phyloP scores from a whole-genome alignment of 2,329 filamentous ascomycete species.

The Nemania bipapillata region DNA sequence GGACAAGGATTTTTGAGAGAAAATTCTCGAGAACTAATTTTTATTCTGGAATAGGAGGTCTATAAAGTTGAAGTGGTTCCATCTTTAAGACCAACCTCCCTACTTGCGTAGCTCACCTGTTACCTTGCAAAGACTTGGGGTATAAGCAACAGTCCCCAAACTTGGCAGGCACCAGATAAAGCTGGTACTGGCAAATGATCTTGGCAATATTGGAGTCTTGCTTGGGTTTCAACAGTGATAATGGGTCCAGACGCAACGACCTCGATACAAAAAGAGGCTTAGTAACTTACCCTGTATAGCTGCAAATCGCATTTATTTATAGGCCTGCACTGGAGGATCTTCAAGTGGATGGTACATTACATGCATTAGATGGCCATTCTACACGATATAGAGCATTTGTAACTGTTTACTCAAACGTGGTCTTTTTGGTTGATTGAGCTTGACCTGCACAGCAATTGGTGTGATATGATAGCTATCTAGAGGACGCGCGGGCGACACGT shows the following conservation, averaged over 20 bases:
- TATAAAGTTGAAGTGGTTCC: background rate
- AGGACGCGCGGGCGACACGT: background rate
- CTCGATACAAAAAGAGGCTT: background rate
- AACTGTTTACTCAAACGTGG: background rate
- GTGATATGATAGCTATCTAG: background rate
- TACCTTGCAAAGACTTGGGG: background rate
- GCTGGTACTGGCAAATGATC: background rate
- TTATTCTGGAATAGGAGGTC: background rate
- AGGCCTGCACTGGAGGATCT: background rate
- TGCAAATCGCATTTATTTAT: background rate
- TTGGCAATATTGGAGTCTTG: conserved; percentile 2
- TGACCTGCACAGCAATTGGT: background rate
- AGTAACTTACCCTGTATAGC: background rate
- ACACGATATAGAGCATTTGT: background rate
- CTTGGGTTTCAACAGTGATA: background rate
- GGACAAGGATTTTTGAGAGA: background rate
- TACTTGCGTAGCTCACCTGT: background rate
- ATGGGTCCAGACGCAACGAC: background rate
- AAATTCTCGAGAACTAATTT: background rate
- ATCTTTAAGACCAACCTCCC: background rate
- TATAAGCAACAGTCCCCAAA: background rate
- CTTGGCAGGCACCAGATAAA: background rate
- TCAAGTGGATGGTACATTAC: background rate
- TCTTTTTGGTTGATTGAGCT: background rate
- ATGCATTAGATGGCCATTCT: background rate